Evolutionary conservation across 257 asterid species (phyloP).

Genomic region (Nicotiana tomentosiformis): DNA sequence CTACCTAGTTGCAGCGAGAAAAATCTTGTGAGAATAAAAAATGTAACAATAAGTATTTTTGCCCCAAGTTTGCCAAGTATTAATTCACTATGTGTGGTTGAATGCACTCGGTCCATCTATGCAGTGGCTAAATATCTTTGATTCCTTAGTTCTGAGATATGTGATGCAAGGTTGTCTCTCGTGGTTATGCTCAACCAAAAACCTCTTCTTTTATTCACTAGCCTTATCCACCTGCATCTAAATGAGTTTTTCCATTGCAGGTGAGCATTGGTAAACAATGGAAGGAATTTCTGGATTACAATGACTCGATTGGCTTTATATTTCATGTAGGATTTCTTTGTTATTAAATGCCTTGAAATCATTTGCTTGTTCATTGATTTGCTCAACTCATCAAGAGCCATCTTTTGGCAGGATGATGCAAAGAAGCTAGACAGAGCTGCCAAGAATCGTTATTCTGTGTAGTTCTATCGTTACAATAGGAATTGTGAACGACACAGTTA

Average conservation of each 20-base stretch:
- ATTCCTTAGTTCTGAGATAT: neutral
- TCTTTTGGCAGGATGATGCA: constrained; percentile 62
- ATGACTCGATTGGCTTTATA: constrained; percentile 66
- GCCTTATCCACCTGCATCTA: neutral
- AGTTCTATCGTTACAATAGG: constrained; percentile 7
- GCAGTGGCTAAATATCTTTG: neutral
- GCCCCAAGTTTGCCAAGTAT: neutral
- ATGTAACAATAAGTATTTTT: neutral
- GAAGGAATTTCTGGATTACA: constrained; percentile 85
- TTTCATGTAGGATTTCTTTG: constrained; percentile 50
- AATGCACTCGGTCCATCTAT: neutral
- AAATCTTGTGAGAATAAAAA: neutral
- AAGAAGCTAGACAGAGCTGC: constrained; percentile 54
- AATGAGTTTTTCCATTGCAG: constrained; percentile 36
- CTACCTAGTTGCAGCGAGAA: neutral
- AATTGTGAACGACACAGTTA: neutral
- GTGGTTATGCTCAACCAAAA: neutral
- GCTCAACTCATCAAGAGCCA: neutral
- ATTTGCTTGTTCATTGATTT: neutral
- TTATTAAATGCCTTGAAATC: neutral
- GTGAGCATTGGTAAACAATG: constrained; percentile 83
- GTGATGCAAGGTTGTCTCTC: neutral
- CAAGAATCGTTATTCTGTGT: constrained; percentile 52
- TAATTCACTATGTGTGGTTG: neutral
- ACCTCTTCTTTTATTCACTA: neutral